Conservation (phyloP, 306 rosid genomes). For the Ormosia semicastrata region DNA sequence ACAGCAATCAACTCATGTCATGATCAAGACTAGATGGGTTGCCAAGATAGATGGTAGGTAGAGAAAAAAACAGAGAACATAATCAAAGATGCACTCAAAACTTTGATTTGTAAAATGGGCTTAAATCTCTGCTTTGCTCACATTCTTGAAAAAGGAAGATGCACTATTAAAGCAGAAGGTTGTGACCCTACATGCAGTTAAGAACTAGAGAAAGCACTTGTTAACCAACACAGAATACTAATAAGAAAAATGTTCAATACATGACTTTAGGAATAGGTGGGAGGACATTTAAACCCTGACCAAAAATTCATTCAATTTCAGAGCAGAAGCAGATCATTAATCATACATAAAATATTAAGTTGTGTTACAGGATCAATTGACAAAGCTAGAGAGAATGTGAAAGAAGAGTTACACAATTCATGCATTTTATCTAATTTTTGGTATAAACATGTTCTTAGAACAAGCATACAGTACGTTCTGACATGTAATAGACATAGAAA, state of each 20-base stretch:
- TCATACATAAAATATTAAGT: background rate
- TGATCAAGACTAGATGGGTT: background rate
- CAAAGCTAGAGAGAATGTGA: background rate
- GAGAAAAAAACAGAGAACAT: background rate
- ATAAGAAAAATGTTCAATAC: background rate
- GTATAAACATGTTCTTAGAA: background rate
- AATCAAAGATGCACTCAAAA: constrained; percentile 11
- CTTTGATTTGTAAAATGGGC: background rate
- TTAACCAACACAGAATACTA: background rate
- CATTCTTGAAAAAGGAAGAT: background rate
- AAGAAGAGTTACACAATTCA: background rate
- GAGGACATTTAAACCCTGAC: constrained; percentile 9
- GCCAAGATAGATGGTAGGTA: background rate
- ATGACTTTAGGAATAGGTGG: background rate
- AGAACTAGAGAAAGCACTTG: background rate
- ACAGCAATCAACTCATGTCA: background rate
- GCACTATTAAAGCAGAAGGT: constrained; percentile 6
- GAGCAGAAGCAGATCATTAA: background rate
- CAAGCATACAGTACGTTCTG: background rate
- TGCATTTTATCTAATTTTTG: background rate
- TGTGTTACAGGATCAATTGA: background rate
- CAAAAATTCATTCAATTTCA: constrained; percentile 4
- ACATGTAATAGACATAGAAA: background rate
- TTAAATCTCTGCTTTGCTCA: background rate
- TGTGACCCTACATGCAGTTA: background rate